Evolutionary conservation across 164 flowering plant species (phyloP).

Genomic region (Umbilicus rupestris): DNA sequence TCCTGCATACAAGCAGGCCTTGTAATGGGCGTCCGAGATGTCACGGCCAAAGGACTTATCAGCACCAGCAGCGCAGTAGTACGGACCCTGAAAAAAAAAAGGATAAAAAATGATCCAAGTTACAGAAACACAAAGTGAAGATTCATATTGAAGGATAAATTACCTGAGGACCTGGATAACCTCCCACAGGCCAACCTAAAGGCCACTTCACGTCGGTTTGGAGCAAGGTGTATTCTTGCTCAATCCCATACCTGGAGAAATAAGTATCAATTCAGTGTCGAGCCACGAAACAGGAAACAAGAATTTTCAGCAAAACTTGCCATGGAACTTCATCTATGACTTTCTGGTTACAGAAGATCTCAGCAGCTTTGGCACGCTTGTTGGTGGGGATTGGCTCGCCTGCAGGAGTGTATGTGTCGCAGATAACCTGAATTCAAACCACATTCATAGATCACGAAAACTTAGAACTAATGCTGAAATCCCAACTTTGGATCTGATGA

Average conservation of each 20-base stretch:
- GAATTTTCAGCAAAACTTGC: constrained; percentile 24
- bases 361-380: constrained; percentile 81
- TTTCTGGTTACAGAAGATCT: constrained; percentile 60
- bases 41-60: constrained; percentile 95
- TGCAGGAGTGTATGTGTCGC: constrained; percentile 83
- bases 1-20: constrained; percentile 97
- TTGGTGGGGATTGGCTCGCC: constrained; percentile 98
- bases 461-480: too few relatives aligned
- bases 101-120: too few relatives aligned
- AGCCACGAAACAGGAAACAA: too few relatives aligned
- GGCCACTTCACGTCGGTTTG: constrained; percentile 91
- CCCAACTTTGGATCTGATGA: too few relatives aligned
- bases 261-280: too few relatives aligned
- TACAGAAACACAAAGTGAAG: too few relatives aligned
- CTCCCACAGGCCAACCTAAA: constrained; percentile 98
- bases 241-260: constrained; percentile 78
- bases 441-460: neutral
- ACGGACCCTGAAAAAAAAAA: constrained; percentile 89
- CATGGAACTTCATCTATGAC: constrained; percentile 79
- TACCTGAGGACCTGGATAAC: constrained; percentile 97
- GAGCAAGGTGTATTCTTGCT: constrained; percentile 93
- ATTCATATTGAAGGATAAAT: too few relatives aligned
- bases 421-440: constrained; percentile 47
- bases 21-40: constrained; percentile 97
- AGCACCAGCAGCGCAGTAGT: constrained; percentile 92